Conservation (phyloP, 257 asterid genomes). For the Ehretia macrophylla region DNA sequence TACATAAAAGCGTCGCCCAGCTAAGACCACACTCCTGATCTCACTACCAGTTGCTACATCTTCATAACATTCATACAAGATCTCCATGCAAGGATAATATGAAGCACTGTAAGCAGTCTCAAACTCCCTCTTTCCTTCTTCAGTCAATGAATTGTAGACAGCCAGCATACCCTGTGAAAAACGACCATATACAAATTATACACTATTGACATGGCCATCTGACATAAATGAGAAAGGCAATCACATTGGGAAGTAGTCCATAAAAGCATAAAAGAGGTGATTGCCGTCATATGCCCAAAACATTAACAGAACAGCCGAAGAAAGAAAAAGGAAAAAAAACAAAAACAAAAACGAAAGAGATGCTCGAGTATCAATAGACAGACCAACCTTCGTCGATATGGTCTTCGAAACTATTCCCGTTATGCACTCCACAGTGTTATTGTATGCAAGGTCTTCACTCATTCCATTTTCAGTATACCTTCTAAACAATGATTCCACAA, state of each 20-base stretch:
- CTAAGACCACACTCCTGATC: conserved; percentile 91
- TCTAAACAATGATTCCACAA: conserved; percentile 88
- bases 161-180: conserved; percentile 86
- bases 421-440: conserved; percentile 87
- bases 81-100: conserved; percentile 95
- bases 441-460: conserved; percentile 89
- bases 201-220: not conserved
- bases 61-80: conserved; percentile 90
- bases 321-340: no score
- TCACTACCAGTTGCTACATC: conserved; percentile 95
- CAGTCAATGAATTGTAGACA: conserved; percentile 69
- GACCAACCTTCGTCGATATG: conserved; percentile 78
- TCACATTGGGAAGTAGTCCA: no score
- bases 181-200: not conserved
- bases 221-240: no score
- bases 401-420: conserved; percentile 82
- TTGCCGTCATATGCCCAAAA: no score
- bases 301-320: no score
- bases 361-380: not conserved
- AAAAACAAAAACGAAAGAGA: no score
- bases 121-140: conserved; percentile 75
- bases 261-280: no score
- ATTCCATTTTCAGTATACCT: conserved; percentile 92
- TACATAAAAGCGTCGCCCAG: conserved; percentile 95
- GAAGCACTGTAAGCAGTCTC: conserved; percentile 90